Base-by-base conservation (phyloP, 2,329 filamentous ascomycete genomes). In the Cladosporium sp. region DNA sequence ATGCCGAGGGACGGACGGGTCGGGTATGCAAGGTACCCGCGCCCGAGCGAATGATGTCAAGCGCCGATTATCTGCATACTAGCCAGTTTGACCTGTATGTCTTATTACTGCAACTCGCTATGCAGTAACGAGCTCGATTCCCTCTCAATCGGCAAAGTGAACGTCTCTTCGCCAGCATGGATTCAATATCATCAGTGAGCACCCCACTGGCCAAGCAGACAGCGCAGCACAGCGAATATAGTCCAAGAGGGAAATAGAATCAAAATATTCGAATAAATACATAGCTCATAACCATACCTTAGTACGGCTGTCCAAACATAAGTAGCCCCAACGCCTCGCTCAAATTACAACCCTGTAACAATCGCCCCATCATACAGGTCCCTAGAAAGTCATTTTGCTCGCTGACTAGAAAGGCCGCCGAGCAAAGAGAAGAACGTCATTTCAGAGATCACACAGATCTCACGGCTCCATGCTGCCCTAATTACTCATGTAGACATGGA, bases 401-500 rank as follows among this genome's bases (percentile, higher is more conserved):
- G 21, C 14, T 52, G 3, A 23, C 49, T 28, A 6, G 49, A 3
- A 29, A 12, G 2, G 49, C 49, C 23, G 23, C 23, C 23, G 23
- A 26, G 23, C 23, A 26, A 26, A 26, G 23, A 26, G 23, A 26
- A 26, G 23, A 26, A 26, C 23, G 23, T 26, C 23, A 26, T 26
- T 26, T 26, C 23, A 26, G 23, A 26, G 23, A 26, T 26, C 23
- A 26, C 23, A 26, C 10, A 16, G 28, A 18, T 3, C 18, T 21
- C 28, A 52, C 49, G 14, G 31, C 28, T n/a, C n/a, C 14, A 23
- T 12, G 55, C 55, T n/a, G 18, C n/a, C 55, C 33, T 55, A 75
- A 44, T 71, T 72, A 60, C 73, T 72, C 61, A 76, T 65, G 62
- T 69, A 76, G 60, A 76, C 70, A 23, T 71, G 73, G 18, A 73